Conservation (phyloP, 1,284 basidiomycete genomes). For the Microbotryum scabiosae region DNA sequence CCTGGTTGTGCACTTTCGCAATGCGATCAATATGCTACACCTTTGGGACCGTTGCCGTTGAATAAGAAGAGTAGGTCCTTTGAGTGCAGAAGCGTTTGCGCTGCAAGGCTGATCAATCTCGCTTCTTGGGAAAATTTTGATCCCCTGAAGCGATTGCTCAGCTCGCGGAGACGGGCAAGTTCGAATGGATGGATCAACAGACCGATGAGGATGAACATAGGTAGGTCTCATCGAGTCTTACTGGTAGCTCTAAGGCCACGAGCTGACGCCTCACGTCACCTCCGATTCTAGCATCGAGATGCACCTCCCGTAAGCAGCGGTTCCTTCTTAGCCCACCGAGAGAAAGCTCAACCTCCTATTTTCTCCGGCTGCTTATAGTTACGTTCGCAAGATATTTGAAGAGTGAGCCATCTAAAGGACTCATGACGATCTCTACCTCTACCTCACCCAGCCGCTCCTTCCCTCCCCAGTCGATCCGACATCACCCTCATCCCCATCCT, state of each 20-base stretch:
- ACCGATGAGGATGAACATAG: constrained; percentile 86
- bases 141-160: constrained; percentile 54
- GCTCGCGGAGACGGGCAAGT: constrained; percentile 60
- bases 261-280: neutral
- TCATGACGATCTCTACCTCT: neutral
- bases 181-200: constrained; percentile 56
- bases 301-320: constrained; percentile 37
- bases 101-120: neutral
- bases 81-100: neutral
- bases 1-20: constrained; percentile 74
- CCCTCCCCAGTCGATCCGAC: constrained; percentile 48
- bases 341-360: no score
- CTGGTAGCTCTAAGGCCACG: no score
- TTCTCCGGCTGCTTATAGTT: constrained; percentile 38
- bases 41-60: constrained; percentile 70
- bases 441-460: neutral
- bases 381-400: constrained; percentile 77
- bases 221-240: neutral
- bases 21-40: constrained; percentile 72
- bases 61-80: constrained; percentile 61
- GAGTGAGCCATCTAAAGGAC: constrained; percentile 47
- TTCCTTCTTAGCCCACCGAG: no score
- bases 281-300: constrained; percentile 71
- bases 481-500: constrained; percentile 83
- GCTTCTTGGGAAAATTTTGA: neutral